phyloP scores from a whole-genome alignment of 768 basidiomycete species.

The Hypsizygus marmoreus region DNA sequence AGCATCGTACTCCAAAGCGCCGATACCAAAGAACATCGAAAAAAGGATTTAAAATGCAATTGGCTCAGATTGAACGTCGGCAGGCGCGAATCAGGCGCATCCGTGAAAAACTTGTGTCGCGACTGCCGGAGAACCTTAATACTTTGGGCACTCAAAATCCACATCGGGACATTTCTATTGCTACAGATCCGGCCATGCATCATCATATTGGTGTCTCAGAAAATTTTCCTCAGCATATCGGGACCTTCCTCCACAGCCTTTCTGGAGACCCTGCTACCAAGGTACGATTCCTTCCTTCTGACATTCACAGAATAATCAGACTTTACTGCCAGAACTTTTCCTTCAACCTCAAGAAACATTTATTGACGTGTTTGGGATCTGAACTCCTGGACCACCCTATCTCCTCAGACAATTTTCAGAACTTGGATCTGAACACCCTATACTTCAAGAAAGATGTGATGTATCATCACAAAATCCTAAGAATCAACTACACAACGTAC shows the following conservation, averaged over 20 bases:
- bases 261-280: neutral
- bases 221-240: slow-evolving; percentile 1
- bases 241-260: neutral
- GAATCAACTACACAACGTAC: too few species aligned
- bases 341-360: too few species aligned
- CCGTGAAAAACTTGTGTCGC: neutral
- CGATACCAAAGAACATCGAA: slow-evolving; percentile 4
- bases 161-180: neutral
- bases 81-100: neutral
- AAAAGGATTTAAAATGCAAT: neutral
- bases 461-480: too few species aligned
- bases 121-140: neutral
- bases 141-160: neutral
- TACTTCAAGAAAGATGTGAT: too few species aligned
- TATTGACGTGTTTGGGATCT: too few species aligned
- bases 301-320: too few species aligned
- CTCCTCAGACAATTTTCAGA: too few species aligned
- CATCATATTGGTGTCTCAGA: neutral
- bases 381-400: too few species aligned
- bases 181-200: neutral
- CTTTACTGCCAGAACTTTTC: too few species aligned
- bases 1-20: neutral
- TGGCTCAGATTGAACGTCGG: slow-evolving; percentile 1
- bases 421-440: too few species aligned
- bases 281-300: neutral